A percentile compares a stretch with the other conserved stretches of the same genome.
These are phyloP conservation scores for Leishmania amazonensis DNA, from an alignment of 208 protist species.

Conservation along the genomic window DNA sequence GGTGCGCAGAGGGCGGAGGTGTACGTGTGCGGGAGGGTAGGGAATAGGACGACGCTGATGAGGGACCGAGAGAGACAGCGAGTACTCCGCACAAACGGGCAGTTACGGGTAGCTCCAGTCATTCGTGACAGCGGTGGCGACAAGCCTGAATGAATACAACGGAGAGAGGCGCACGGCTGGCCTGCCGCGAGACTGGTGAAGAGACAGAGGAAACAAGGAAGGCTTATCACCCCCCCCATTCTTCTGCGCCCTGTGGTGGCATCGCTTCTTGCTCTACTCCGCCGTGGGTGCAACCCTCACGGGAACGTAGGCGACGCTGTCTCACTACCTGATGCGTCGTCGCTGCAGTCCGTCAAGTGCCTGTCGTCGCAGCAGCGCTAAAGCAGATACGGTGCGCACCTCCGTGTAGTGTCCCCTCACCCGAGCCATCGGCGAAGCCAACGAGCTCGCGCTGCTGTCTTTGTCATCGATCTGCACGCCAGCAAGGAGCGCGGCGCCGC, in stretches of 20 bases:
- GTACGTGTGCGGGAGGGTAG: background rate
- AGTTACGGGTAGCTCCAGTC: background rate
- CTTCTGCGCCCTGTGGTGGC: background rate
- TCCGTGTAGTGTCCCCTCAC: background rate
- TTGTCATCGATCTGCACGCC: background rate
- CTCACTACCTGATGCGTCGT: constrained; percentile 10
- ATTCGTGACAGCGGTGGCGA: background rate
- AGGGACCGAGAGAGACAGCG: background rate
- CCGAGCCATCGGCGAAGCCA: background rate
- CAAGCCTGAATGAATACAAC: background rate
- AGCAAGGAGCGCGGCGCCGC: background rate
- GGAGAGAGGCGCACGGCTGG: background rate
- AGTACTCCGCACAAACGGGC: background rate
- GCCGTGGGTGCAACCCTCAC: background rate
- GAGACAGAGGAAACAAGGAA: background rate
- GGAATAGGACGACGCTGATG: background rate
- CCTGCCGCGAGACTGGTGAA: background rate
- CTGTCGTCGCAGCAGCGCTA: constrained; percentile 22
- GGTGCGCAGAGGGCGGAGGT: background rate
- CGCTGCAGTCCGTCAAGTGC: constrained; percentile 19
- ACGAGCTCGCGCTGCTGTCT: background rate
- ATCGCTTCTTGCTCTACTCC: background rate
- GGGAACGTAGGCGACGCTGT: background rate
- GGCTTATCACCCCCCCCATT: background rate
- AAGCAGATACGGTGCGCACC: background rate